phyloP scores from a whole-genome alignment of 2,329 filamentous ascomycete species.

The Leptoxyphium fumago region DNA sequence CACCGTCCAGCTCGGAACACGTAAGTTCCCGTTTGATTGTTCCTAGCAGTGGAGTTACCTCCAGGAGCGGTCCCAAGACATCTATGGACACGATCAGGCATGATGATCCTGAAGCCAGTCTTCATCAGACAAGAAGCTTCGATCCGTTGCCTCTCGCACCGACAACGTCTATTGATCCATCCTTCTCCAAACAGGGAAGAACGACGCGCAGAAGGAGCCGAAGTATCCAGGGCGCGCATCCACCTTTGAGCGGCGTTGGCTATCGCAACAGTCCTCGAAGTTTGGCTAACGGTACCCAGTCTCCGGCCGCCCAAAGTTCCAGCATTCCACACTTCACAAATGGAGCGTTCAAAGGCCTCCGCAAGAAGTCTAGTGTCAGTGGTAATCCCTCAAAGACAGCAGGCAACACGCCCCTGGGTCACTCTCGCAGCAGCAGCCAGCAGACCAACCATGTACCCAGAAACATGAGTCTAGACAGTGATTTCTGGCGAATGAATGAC shows the following conservation, averaged over 20 bases:
- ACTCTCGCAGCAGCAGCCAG: conserved; percentile 10
- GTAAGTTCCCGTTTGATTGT: background rate
- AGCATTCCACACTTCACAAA: background rate
- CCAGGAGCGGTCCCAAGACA: background rate
- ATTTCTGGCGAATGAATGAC: conserved; percentile 9
- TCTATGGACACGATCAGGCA: background rate
- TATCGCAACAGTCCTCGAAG: background rate
- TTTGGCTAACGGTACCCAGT: background rate
- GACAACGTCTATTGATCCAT: background rate
- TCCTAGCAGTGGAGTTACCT: background rate
- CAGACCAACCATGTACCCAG: conserved; percentile 5
- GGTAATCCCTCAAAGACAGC: background rate
- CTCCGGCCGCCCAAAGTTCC: background rate
- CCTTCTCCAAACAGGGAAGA: background rate
- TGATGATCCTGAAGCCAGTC: background rate
- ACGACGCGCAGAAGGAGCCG: background rate
- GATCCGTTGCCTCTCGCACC: background rate
- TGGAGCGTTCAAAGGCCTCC: background rate
- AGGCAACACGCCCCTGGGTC: conserved; percentile 1
- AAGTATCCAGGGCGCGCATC: background rate
- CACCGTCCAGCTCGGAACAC: background rate
- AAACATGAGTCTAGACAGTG: conserved; percentile 9
- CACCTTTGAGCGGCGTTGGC: background rate
- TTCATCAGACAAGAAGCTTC: background rate
- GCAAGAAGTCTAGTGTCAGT: background rate